phyloP scores from a whole-genome alignment of 2,329 filamentous ascomycete species.

The Talaromyces sp. region DNA sequence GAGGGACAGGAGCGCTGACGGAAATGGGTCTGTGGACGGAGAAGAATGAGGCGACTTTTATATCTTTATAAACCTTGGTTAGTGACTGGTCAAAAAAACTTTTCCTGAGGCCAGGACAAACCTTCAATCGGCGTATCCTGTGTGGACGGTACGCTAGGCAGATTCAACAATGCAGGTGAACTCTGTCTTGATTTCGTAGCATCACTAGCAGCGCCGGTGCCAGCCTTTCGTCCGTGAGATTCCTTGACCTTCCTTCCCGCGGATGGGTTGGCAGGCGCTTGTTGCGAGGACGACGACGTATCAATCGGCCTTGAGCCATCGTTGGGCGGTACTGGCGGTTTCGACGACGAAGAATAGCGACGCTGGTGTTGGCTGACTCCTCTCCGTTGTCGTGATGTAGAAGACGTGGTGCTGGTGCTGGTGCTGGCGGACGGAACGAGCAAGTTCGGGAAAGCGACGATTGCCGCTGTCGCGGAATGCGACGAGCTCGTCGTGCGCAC shows the following conservation, averaged over 20 bases:
- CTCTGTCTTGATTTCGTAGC: conserved; percentile 35
- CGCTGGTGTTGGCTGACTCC: conserved; percentile 33
- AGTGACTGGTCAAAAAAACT: conserved; percentile 46
- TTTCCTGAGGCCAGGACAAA: conserved; percentile 26
- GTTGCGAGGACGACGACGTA: conserved; percentile 28
- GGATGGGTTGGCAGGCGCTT: conserved; percentile 19
- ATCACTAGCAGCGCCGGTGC: conserved; percentile 15
- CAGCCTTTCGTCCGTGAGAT: conserved; percentile 1
- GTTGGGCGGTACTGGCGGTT: conserved; percentile 45
- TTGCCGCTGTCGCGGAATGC: conserved; percentile 6
- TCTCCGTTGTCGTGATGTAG: neutral
- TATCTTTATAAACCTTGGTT: conserved; percentile 39
- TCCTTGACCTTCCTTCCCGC: conserved; percentile 36
- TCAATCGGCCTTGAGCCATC: conserved; percentile 44
- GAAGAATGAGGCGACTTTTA: conserved; percentile 89
- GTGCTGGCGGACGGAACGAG: conserved; percentile 28
- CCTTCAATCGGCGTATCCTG: conserved; percentile 49
- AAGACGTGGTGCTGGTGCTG: conserved; percentile 20
- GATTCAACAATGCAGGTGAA: conserved; percentile 39
- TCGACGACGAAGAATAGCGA: conserved; percentile 50
- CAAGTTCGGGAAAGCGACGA: conserved; percentile 32
- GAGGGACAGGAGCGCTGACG: conserved; percentile 75
- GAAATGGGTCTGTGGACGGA: conserved; percentile 93
- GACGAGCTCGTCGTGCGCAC: conserved; percentile 31
- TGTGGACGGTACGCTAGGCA: conserved; percentile 50